Base-by-base conservation (phyloP, 305 asterid species). In the Ilex paraguariensis region DNA sequence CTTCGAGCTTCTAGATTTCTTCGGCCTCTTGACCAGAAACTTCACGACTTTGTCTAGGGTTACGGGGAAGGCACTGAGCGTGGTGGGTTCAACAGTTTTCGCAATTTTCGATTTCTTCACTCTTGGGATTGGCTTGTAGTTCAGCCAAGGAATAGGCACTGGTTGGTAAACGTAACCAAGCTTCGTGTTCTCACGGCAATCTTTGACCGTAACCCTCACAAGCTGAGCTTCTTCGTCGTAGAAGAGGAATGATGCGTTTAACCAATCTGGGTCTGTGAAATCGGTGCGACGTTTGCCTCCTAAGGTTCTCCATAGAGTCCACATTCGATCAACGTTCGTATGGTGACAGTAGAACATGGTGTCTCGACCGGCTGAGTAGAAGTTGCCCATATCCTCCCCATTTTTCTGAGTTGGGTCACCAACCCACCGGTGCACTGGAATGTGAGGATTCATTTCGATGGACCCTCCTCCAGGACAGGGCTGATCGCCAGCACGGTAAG, bases 321-420 rank as follows among this genome's bases (percentile, higher is more conserved):
- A 80, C 5, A 80, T 65, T 3, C 85, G 77, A 50, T 82, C 88
- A 3, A 79, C 68, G 15, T 82, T 82, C 1, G 83, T 58, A 49
- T 82, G 87, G 71, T 74, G 84, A 52, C 68, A 56, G 65, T 33
- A 82, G 64, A 82, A 82, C 2, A 80, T 16, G 0, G 78, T 62
- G 49, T 76, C 82, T 2, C 80, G 68, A 0, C 65, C 88, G 0
- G 73, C 42, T 0, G 85, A 70, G 69, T 77, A 82, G 42, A 82
- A 79, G 71, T 74, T 70, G n/a, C 88, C 88, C 88, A 79, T 67
- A 48, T 82, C 78, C 73, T 79, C 84, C 0, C 73, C 74, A 30
- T 60, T 63, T 9, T 68, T 48, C 28, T 50, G 59, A 64, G 28
- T 21, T 21, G 28, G 28, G 28, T 66, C 77, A 3, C 76, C 86